Evolutionary conservation across 257 asterid species (phyloP).

Genomic region (Perilla frutescens): DNA sequence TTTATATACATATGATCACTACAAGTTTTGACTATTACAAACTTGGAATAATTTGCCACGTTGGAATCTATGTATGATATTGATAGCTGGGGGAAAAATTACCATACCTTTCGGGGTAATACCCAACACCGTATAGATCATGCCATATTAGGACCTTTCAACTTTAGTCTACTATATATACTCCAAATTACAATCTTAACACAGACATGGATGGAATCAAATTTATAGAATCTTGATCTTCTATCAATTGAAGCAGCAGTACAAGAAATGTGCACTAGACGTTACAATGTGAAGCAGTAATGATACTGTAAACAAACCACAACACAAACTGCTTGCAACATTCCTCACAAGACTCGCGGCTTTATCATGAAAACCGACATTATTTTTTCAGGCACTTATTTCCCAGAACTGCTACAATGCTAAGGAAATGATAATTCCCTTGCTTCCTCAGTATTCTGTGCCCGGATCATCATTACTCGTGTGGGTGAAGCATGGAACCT

Average conservation of each 20-base stretch:
- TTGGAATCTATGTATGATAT: neutral
- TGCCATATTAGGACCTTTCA: no score
- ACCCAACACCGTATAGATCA: no score
- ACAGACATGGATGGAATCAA: no score
- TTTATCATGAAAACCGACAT: constrained; percentile 1
- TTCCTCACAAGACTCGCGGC: neutral
- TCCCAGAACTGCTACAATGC: neutral
- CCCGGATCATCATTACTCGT: no score
- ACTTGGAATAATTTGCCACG: neutral
- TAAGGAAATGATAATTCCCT: constrained; percentile 5
- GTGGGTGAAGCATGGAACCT: neutral
- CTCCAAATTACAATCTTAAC: no score
- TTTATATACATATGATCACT: no score
- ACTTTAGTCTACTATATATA: no score
- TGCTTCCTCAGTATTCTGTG: neutral
- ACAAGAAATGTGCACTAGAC: neutral
- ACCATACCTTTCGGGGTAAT: no score
- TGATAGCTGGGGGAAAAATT: no score
- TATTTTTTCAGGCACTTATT: constrained; percentile 15
- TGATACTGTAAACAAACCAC: neutral
- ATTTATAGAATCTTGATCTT: no score
- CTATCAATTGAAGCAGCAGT: neutral
- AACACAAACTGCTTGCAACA: neutral
- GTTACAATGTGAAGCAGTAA: neutral
- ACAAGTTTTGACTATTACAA: neutral